phyloP scores from a whole-genome alignment of 129 eudicot species.

The Artemisia tridentata region DNA sequence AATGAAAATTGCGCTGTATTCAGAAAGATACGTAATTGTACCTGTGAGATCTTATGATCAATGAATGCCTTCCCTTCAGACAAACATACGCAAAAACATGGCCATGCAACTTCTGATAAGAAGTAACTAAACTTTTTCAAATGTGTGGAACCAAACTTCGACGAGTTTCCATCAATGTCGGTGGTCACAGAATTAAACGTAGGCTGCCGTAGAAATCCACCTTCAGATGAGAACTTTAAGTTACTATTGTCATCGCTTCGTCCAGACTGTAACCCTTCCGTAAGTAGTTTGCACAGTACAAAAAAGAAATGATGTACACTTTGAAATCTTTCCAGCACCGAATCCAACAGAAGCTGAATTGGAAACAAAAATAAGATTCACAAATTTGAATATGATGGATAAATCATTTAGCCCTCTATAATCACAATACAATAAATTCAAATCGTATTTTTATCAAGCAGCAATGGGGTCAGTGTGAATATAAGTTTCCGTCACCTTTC shows the following conservation, averaged over 20 bases:
- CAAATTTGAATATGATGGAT: constrained; percentile 7
- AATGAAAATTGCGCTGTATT: constrained; percentile 5
- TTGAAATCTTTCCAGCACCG: constrained; percentile 61
- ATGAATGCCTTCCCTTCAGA: constrained; percentile 73
- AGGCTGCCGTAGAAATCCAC: constrained; percentile 83
- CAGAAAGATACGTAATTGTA: constrained; percentile 24
- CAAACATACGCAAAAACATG: constrained; percentile 65
- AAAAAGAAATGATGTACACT: constrained; percentile 82
- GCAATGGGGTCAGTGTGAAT: background rate
- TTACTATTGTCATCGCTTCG: constrained; percentile 27
- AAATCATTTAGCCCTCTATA: constrained; percentile 16
- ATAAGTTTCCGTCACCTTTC: constrained; percentile 14
- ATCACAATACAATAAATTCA: constrained; percentile 15
- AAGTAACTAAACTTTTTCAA: constrained; percentile 70
- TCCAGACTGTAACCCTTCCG: constrained; percentile 58
- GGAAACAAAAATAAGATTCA: constrained; percentile 11
- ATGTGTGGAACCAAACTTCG: constrained; percentile 36
- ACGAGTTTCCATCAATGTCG: constrained; percentile 23
- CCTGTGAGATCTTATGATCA: constrained; percentile 79
- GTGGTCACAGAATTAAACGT: constrained; percentile 37
- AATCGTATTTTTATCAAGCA: constrained; percentile 8
- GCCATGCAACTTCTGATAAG: constrained; percentile 73
- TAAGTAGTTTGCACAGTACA: constrained; percentile 79
- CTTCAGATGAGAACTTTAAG: constrained; percentile 59
- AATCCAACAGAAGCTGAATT: constrained; percentile 77